A percentile compares a stretch with the other conserved stretches of the same genome.
Conservation (phyloP, 495 filamentous ascomycete species). For the Geoglossum glabrum region DNA sequence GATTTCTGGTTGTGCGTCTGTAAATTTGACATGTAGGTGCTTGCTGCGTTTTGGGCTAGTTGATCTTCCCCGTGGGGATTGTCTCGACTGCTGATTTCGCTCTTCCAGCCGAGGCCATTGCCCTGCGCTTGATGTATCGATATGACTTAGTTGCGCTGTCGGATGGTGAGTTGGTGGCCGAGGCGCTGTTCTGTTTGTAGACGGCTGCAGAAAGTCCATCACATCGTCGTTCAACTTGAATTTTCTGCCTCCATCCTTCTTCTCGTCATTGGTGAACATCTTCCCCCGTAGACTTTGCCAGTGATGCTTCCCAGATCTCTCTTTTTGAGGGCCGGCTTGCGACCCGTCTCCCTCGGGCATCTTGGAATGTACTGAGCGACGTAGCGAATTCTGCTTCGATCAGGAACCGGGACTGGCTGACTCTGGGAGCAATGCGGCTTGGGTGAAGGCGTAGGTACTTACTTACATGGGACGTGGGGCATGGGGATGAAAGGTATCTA, state of each 20-base stretch:
- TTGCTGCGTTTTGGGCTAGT: constrained; percentile 22
- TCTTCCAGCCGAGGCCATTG: neutral
- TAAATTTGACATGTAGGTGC: constrained; percentile 52
- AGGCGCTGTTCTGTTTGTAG: neutral
- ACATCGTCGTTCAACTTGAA: constrained; percentile 2
- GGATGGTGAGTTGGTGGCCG: neutral
- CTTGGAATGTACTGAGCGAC: neutral
- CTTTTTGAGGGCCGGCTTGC: neutral
- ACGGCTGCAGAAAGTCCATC: constrained; percentile 5
- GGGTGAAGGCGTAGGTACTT: neutral
- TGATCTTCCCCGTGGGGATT: neutral
- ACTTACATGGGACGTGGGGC: neutral
- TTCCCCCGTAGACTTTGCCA: neutral
- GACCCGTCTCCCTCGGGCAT: neutral
- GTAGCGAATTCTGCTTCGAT: neutral
- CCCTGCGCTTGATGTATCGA: constrained; percentile 2
- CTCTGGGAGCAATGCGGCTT: neutral
- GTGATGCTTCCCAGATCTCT: neutral
- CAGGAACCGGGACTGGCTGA: neutral
- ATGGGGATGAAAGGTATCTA: neutral
- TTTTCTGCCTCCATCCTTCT: neutral
- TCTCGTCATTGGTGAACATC: constrained; percentile 1
- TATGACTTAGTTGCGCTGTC: neutral
- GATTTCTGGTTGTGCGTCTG: constrained; percentile 41
- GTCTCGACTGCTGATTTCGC: neutral